Base-by-base conservation (phyloP, 2,329 filamentous ascomycete genomes). In the Cordyceps cicadae region DNA sequence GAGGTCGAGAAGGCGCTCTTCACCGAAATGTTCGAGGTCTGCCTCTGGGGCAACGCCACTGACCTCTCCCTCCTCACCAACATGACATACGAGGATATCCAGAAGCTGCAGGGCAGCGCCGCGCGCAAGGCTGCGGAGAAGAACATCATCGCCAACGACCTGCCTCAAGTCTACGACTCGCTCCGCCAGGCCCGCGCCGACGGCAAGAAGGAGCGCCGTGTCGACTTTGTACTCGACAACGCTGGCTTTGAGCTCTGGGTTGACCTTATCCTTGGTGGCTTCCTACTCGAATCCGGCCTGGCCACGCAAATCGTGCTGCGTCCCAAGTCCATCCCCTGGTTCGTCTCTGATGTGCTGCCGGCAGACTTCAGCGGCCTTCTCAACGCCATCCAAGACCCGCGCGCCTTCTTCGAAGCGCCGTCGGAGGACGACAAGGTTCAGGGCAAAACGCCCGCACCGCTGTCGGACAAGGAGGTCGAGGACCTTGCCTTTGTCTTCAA, bases 191-290 rank as follows among this genome's bases (percentile, higher is more conserved):
- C 87, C 0, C 83, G 88, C 65, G 80, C 79, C 24, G 79, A 82
- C 37, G 82, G 82, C 32, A 84, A 85, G 69, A 77, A 80, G 63
- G 87, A 92, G 66, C 83, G 92, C 43, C 82, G 90, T 17, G 88
- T 99, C 2, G 94, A 99, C 69, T 93, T 99, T 65, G 89, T 99
- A 2, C 87, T 99, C 5, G 94, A 99, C 73, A 99, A 99, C 68
- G 91, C 94, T 21, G 94, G 94, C 6, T 99, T 99, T 70, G 94
- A 99, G 78, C 83, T 99, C 14, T 99, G 92, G 70, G 94, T 97
- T 65, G 94, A 99, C 70, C 81, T 99, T 11, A 87, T 97, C 61
- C 82, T 99, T 2, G 92, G 91, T 0, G 93, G 92, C 0, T 99
- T 96, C 71, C 81, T 99, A 15, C 81, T 99, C 7, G 87, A 90